These are phyloP conservation scores for Solanum clarkiae DNA, from an alignment of 257 asterid genomes.

Conservation along the genomic window DNA sequence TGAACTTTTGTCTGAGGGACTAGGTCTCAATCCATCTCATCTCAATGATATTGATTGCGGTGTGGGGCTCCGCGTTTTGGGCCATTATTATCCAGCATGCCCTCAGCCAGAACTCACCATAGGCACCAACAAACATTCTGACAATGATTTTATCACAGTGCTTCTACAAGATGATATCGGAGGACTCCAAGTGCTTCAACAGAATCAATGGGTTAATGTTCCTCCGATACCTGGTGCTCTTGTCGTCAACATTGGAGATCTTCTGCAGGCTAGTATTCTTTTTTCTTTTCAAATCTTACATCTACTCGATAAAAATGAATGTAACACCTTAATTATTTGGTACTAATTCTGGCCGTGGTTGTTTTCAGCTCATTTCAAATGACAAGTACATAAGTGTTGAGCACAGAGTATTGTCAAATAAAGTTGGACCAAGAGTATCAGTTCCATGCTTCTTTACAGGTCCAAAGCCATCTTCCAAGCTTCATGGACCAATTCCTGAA, in stretches of 20 bases:
- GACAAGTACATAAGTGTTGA: slow-evolving; percentile 45
- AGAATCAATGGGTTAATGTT: slow-evolving; percentile 42
- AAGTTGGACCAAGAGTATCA: slow-evolving; percentile 39
- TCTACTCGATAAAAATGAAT: background rate
- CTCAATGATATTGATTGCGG: too few relatives aligned
- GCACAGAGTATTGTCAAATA: slow-evolving; percentile 40
- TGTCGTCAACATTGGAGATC: slow-evolving; percentile 47
- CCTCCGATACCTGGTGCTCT: slow-evolving; percentile 39
- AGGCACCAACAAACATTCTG: slow-evolving; percentile 16
- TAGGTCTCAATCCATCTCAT: too few relatives aligned
- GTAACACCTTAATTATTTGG: background rate
- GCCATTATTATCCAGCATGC: slow-evolving; percentile 3
- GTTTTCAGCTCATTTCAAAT: slow-evolving; percentile 38
- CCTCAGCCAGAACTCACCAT: slow-evolving; percentile 31
- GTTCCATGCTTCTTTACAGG: slow-evolving; percentile 51
- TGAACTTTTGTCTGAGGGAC: too few relatives aligned
- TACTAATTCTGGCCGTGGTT: background rate
- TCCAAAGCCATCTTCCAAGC: slow-evolving; percentile 6
- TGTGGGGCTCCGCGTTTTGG: too few relatives aligned
- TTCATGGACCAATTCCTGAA: slow-evolving; percentile 44
- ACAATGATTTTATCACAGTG: slow-evolving; percentile 12
- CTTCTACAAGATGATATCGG: slow-evolving; percentile 47
- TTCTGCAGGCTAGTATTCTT: slow-evolving; percentile 38
- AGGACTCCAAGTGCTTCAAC: slow-evolving; percentile 36
- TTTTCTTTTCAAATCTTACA: background rate